phyloP scores from a whole-genome alignment of 2,329 filamentous ascomycete species.

The Exophiala dermatitidis region DNA sequence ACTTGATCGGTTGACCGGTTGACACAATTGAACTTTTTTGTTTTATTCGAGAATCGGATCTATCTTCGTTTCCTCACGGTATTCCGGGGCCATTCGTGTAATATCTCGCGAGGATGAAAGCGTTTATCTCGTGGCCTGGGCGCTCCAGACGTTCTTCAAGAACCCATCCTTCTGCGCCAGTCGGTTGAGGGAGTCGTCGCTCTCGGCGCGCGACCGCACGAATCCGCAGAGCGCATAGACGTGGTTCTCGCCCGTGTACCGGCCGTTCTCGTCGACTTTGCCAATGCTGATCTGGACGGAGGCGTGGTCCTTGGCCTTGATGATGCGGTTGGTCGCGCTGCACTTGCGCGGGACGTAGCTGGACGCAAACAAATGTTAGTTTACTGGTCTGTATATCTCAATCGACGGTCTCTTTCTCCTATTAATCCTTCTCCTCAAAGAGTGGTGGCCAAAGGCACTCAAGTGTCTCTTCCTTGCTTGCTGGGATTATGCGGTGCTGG shows the following conservation, averaged over 20 bases:
- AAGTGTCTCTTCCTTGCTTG: background rate
- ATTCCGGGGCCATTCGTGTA: no score
- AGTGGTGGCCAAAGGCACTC: background rate
- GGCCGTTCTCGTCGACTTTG: constrained; percentile 98
- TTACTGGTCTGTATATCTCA: background rate
- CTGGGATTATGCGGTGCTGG: background rate
- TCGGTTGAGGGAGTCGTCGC: constrained; percentile 92
- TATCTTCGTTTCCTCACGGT: no score
- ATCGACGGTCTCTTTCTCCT: background rate
- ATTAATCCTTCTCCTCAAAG: background rate
- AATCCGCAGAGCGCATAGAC: constrained; percentile 96
- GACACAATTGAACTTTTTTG: no score
- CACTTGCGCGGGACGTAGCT: constrained; percentile 99
- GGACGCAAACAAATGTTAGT: constrained; percentile 16
- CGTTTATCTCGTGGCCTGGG: constrained; percentile 30
- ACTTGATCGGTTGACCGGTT: no score
- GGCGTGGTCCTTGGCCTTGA: constrained; percentile 99
- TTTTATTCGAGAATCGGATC: no score
- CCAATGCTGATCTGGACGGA: constrained; percentile 94
- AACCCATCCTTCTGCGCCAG: constrained; percentile 92
- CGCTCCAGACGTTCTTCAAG: constrained; percentile 95
- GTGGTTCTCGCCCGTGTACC: constrained; percentile 94
- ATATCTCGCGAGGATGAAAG: background rate
- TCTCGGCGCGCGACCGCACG: constrained; percentile 95
- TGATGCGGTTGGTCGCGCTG: constrained; percentile 98